Evolutionary conservation across 192 early-diverging fungal species (phyloP).

Genomic region (Gigaspora rosea): DNA sequence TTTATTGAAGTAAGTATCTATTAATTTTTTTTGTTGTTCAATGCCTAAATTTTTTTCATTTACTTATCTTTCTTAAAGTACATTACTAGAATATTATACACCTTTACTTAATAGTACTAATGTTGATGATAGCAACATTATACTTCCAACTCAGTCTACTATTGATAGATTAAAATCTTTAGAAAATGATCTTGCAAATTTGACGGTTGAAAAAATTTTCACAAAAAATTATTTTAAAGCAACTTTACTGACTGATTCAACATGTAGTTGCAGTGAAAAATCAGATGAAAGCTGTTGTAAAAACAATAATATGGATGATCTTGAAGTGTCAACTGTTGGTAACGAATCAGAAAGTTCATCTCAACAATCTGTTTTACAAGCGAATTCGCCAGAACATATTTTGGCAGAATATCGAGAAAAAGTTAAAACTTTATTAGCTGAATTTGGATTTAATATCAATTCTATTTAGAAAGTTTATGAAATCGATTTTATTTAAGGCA

Average conservation of each 20-base stretch:
- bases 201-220: conserved; percentile 6
- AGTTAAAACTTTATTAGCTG: not conserved
- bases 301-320: not conserved
- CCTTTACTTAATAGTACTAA: not conserved
- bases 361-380: not conserved
- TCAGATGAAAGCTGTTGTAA: no score
- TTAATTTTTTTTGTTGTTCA: not conserved
- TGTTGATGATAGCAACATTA: not conserved
- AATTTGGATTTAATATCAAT: conserved; percentile 12
- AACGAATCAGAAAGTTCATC: not conserved
- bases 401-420: not conserved
- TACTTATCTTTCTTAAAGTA: not conserved
- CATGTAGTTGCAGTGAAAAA: not conserved
- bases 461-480: not conserved
- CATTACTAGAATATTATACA: not conserved
- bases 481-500: no score
- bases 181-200: conserved; percentile 14
- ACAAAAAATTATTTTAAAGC: conserved; percentile 17
- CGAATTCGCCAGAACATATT: not conserved
- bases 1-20: conserved; percentile 40
- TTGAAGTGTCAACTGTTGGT: not conserved
- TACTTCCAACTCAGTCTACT: not conserved
- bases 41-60: not conserved
- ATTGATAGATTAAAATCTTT: conserved; percentile 8
- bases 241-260: not conserved